phyloP scores from a whole-genome alignment of 805 yeast genomes.

The Starmerella stellata region DNA sequence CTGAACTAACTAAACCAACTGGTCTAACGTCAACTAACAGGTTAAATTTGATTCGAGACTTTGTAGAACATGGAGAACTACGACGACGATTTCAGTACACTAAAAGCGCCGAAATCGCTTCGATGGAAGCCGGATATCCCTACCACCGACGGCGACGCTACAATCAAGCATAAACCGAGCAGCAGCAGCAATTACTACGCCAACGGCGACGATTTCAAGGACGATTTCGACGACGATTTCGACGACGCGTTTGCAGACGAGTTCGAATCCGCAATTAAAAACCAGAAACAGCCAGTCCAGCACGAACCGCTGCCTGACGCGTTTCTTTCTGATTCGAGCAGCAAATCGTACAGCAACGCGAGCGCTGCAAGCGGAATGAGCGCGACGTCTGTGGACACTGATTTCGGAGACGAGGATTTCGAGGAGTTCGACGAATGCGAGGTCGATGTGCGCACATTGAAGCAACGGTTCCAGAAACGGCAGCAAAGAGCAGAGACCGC shows the following conservation, averaged over 20 bases:
- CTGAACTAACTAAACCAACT: no score
- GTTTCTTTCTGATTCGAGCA: slow-evolving; percentile 11
- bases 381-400: slow-evolving; percentile 13
- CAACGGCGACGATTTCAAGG: slow-evolving; percentile 1
- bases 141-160: slow-evolving; percentile 8
- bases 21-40: no score
- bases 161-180: neutral
- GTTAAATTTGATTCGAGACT: no score
- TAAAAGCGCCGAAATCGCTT: slow-evolving; percentile 7
- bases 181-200: neutral
- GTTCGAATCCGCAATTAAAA: neutral
- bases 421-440: slow-evolving; percentile 11
- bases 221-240: slow-evolving; percentile 11
- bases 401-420: slow-evolving; percentile 11
- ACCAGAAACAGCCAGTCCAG: neutral
- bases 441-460: slow-evolving; percentile 4
- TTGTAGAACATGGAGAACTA: slow-evolving; percentile 12
- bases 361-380: slow-evolving; percentile 8
- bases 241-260: slow-evolving; percentile 12
- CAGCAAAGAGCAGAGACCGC: slow-evolving; percentile 10
- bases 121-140: slow-evolving; percentile 12
- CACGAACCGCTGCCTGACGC: slow-evolving; percentile 8
- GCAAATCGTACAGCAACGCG: slow-evolving; percentile 13
- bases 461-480: slow-evolving; percentile 8
- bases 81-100: slow-evolving; percentile 16